Percentiles rank a stretch among this genome's conserved stretches.
Conservation (phyloP, 257 asterid genomes). For the Catharanthus roseus region DNA sequence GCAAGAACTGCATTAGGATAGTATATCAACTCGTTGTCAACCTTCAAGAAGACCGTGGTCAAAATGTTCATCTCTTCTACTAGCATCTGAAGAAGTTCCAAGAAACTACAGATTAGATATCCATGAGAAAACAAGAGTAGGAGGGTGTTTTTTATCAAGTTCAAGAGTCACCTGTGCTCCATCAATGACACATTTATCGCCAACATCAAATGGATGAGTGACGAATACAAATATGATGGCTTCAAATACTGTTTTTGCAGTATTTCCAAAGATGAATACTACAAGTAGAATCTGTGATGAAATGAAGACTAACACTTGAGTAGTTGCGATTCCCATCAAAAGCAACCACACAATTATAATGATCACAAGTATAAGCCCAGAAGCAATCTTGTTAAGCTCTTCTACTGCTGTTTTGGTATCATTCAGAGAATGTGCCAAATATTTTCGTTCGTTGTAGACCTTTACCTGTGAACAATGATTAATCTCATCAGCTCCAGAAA, state of each 20-base stretch:
- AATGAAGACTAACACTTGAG: constrained; percentile 19
- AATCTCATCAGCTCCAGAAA: not conserved
- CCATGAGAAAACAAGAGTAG: not conserved
- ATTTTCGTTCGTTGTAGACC: constrained; percentile 24
- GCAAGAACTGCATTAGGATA: constrained; percentile 59
- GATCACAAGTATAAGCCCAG: constrained; percentile 11
- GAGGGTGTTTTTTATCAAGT: not conserved
- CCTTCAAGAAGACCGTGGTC: constrained; percentile 59
- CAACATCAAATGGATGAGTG: constrained; percentile 27
- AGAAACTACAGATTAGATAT: not conserved
- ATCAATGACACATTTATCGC: constrained; percentile 26
- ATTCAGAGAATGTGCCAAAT: constrained; percentile 24
- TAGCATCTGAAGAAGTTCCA: constrained; percentile 37
- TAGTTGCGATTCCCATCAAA: constrained; percentile 27
- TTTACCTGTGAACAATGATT: constrained; percentile 14
- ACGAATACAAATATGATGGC: constrained; percentile 22
- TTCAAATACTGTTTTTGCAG: constrained; percentile 17
- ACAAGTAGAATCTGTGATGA: constrained; percentile 24
- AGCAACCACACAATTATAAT: constrained; percentile 22
- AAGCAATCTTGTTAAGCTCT: constrained; percentile 23
- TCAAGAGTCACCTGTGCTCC: constrained; percentile 21
- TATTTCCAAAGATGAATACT: constrained; percentile 26
- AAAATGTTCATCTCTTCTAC: constrained; percentile 75
- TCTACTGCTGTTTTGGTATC: constrained; percentile 29
- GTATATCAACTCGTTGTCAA: constrained; percentile 54